Evolutionary conservation across 2,329 filamentous ascomycete species (phyloP), one percentile per base, ranked within the genome.

Genomic region (Podosphaera aphanis): DNA sequence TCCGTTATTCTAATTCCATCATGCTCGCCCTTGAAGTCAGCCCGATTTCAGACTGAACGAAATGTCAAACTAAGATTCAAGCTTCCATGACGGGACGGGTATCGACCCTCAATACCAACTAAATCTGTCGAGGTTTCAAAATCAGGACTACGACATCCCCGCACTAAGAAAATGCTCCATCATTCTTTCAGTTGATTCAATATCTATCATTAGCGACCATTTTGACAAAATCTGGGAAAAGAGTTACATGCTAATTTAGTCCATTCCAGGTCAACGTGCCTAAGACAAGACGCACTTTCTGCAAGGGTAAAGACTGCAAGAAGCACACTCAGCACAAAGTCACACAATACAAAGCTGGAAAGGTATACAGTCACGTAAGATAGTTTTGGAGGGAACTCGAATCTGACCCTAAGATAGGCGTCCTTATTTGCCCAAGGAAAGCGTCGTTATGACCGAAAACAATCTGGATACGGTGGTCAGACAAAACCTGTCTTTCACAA

Each of bases 401-500:
- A 49, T 51, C 54, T 51, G 45, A 52, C 55, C 48, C 53, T 56
- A 35, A n/a, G 16, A 27, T 45, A 58, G 78, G 85, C 85, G 64
- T 93, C 85, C 63, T 74, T 88, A 57, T 92, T 85, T 74, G 85
- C 85, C 57, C 88, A 98, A 78, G 88, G 88, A 77, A 98, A 95
- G 83, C 83, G 88, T 70, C 86, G 88, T 80, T 95, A 95, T 74
- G 85, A 93, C 73, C 78, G 85, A 65, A 95, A 95, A 77, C 88
- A 95, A 74, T 84, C 80, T 66, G 88, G 88, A 83, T 95, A 94
- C 66, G 90, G 90, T 83, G 90, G 90, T 86, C 90, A 98, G 75
- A 98, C 90, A 63, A 98, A 98, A 75, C 90, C 92, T 61, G 86
- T 98, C 64, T 98, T 95, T 83, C 90, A 95, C 83, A 98, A 95